phyloP scores from a whole-genome alignment of 208 protist genomes.

The Dictyostelium gargantuum region DNA sequence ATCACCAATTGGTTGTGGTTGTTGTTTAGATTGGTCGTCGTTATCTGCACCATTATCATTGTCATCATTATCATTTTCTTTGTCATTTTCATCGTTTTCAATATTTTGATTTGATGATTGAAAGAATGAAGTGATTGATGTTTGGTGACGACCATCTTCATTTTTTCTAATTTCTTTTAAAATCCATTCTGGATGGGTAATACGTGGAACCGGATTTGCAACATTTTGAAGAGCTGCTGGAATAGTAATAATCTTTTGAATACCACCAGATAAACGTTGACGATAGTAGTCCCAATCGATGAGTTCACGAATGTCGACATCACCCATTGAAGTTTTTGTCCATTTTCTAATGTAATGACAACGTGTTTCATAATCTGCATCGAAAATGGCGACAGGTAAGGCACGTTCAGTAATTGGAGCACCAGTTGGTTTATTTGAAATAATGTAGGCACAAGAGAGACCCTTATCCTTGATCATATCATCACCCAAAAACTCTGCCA shows the following conservation, averaged over 20 bases:
- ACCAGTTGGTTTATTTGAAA: constrained; percentile 93
- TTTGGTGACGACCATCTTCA: constrained; percentile 57
- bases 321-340: constrained; percentile 64
- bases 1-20: background rate
- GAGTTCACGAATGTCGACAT: constrained; percentile 82
- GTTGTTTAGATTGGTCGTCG: background rate
- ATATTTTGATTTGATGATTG: background rate
- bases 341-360: constrained; percentile 95
- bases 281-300: constrained; percentile 99
- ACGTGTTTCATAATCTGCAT: constrained; percentile 84
- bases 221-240: constrained; percentile 97
- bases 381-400: constrained; percentile 98
- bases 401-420: constrained; percentile 97
- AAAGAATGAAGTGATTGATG: constrained; percentile 69
- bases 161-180: constrained; percentile 89
- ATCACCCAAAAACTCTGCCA: constrained; percentile 98
- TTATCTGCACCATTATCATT: background rate
- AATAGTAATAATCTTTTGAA: constrained; percentile 99
- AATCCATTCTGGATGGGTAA: constrained; percentile 98
- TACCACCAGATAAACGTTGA: constrained; percentile 92
- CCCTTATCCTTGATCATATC: constrained; percentile 98
- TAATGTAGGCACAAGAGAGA: constrained; percentile 97
- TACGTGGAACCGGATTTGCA: constrained; percentile 96
- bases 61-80: too few relatives aligned
- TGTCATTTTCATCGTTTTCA: background rate